Evolutionary conservation across 176 grass and related monocot species (phyloP).

Genomic region (Hsuehochloa calcarea): DNA sequence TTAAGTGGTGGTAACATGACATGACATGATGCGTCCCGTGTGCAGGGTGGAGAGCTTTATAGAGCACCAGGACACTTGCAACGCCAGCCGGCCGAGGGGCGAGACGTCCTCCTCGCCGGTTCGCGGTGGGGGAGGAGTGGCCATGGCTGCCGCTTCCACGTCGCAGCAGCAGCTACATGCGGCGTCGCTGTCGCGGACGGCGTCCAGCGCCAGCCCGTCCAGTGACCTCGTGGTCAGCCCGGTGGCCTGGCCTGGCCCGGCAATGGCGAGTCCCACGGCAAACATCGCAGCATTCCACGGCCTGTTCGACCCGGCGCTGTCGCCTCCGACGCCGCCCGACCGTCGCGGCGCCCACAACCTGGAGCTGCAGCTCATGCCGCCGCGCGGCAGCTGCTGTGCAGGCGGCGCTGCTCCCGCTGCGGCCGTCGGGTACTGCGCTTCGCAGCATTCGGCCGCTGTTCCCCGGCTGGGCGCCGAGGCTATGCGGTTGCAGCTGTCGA

Average conservation of each 20-base stretch:
- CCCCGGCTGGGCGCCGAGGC: not conserved
- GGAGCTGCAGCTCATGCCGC: constrained; percentile 78
- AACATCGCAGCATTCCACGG: constrained; percentile 5
- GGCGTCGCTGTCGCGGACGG: constrained; percentile 35
- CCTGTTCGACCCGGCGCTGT: not conserved
- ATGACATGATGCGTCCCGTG: constrained; percentile 11
- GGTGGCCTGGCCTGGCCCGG: constrained; percentile 27
- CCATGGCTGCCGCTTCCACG: not conserved
- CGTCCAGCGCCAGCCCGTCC: constrained; percentile 57
- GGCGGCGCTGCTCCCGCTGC: not conserved
- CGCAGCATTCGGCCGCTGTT: not conserved
- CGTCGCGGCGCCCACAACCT: constrained; percentile 30
- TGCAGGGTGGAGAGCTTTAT: constrained; percentile 97
- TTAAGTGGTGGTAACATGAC: not conserved
- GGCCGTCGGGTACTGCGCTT: not conserved
- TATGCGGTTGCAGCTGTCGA: constrained; percentile 60
- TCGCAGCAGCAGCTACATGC: constrained; percentile 23
- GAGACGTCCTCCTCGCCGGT: constrained; percentile 23
- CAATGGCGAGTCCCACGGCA: constrained; percentile 11
- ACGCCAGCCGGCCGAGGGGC: constrained; percentile 30
- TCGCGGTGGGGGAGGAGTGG: not conserved
- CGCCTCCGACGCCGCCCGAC: constrained; percentile 6
- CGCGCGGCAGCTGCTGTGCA: constrained; percentile 9
- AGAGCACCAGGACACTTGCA: constrained; percentile 89
- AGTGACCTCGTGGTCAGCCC: constrained; percentile 46